These are phyloP conservation scores for Raffaelea ambrosiae DNA, from an alignment of 2,329 filamentous ascomycete species.

Conservation along the genomic window DNA sequence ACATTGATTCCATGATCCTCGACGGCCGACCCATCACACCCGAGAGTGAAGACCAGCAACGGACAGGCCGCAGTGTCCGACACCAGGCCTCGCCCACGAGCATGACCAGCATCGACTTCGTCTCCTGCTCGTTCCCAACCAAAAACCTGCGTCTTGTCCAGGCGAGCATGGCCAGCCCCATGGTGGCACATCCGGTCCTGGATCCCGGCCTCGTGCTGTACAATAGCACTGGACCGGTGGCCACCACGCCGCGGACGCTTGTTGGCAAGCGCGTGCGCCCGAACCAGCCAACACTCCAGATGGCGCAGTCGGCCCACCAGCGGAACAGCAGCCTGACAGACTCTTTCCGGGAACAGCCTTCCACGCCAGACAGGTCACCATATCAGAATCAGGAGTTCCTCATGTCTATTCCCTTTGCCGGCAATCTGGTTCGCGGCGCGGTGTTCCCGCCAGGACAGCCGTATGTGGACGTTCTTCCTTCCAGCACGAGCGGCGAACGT, in stretches of 20 bases:
- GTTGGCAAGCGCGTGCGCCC: constrained; percentile 52
- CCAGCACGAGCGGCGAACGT: constrained; percentile 38
- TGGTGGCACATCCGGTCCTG: constrained; percentile 47
- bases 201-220: constrained; percentile 37
- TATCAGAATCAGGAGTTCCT: constrained; percentile 49
- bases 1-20: constrained; percentile 38
- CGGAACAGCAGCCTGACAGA: constrained; percentile 83
- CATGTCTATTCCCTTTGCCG: constrained; percentile 60
- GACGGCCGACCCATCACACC: constrained; percentile 40
- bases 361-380: constrained; percentile 35
- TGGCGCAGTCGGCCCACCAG: constrained; percentile 53
- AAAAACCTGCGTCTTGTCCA: constrained; percentile 35
- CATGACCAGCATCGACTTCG: constrained; percentile 49
- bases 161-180: constrained; percentile 28
- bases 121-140: constrained; percentile 56
- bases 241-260: constrained; percentile 49
- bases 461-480: constrained; percentile 60
- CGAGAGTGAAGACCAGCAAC: constrained; percentile 19
- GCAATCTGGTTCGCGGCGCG: constrained; percentile 80
- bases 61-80: constrained; percentile 10
- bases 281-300: constrained; percentile 1
- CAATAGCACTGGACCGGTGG: constrained; percentile 40
- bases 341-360: constrained; percentile 62
- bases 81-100: constrained; percentile 45
- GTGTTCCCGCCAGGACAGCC: constrained; percentile 75